Evolutionary conservation across 176 grass and related monocot genomes (phyloP).

Genomic region (Musa schizocarpa): DNA sequence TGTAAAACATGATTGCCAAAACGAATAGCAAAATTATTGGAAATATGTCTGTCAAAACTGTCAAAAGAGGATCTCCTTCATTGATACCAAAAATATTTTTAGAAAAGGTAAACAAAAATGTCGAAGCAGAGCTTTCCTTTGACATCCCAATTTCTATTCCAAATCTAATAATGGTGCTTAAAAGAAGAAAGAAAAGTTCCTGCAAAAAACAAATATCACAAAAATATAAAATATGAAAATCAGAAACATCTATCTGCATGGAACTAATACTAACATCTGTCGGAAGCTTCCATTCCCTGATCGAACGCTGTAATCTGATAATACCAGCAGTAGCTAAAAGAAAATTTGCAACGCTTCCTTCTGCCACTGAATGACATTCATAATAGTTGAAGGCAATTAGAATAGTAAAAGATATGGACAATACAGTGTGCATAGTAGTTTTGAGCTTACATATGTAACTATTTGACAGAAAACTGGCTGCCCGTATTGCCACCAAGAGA

Average conservation of each 20-base stretch:
- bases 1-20: slow-evolving; percentile 39
- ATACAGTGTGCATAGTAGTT: slow-evolving; percentile 18
- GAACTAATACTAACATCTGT: slow-evolving; percentile 49
- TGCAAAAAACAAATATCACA: slow-evolving; percentile 30
- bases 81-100: slow-evolving; percentile 26
- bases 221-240: slow-evolving; percentile 14
- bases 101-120: slow-evolving; percentile 45
- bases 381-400: slow-evolving; percentile 1
- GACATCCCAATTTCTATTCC: slow-evolving; percentile 77
- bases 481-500: slow-evolving; percentile 53
- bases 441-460: slow-evolving; percentile 94
- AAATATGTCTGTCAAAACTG: slow-evolving; percentile 41
- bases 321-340: slow-evolving; percentile 78
- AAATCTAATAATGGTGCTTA: slow-evolving; percentile 53
- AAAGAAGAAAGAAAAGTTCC: slow-evolving; percentile 70
- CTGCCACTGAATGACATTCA: slow-evolving; percentile 53
- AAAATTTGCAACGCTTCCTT: slow-evolving; percentile 87
- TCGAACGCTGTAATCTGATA: slow-evolving; percentile 37
- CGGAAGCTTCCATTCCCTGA: slow-evolving; percentile 32
- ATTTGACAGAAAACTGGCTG: slow-evolving; percentile 90
- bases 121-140: slow-evolving; percentile 52
- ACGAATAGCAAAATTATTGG: slow-evolving; percentile 48
- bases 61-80: slow-evolving; percentile 31
- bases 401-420: background rate
- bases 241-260: slow-evolving; percentile 9